phyloP scores from a whole-genome alignment of 305 asterid species.

The Solanum chacoense region DNA sequence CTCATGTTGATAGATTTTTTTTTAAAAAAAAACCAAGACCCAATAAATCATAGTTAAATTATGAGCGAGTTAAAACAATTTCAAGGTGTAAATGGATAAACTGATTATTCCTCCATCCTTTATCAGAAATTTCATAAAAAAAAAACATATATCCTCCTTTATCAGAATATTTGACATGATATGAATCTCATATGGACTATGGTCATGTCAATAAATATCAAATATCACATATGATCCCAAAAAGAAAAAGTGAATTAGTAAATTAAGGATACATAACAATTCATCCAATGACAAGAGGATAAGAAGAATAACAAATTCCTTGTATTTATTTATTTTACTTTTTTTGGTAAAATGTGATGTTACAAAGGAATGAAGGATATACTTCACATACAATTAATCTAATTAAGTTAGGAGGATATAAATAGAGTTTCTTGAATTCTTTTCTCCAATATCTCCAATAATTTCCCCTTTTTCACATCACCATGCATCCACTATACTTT shows the following conservation, averaged over 20 bases:
- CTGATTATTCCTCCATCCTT: background rate
- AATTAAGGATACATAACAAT: background rate
- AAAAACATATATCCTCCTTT: background rate
- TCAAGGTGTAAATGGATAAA: background rate
- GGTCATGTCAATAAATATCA: background rate
- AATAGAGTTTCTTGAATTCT: background rate
- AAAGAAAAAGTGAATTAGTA: background rate
- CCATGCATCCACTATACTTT: background rate
- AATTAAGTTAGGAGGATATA: background rate
- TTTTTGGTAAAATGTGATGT: background rate
- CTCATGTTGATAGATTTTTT: background rate
- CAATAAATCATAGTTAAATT: background rate
- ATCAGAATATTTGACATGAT: background rate
- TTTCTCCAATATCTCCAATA: background rate
- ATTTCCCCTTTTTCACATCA: background rate
- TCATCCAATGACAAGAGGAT: background rate
- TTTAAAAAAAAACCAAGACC: background rate
- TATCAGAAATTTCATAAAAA: background rate
- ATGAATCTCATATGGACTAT: background rate
- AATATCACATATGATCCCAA: background rate
- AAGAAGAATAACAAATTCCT: background rate
- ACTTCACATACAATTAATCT: background rate
- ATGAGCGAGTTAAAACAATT: background rate
- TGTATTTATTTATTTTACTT: background rate
- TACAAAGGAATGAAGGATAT: background rate